phyloP scores from a whole-genome alignment of 208 protist genomes.

The Naegleria fowleri region DNA sequence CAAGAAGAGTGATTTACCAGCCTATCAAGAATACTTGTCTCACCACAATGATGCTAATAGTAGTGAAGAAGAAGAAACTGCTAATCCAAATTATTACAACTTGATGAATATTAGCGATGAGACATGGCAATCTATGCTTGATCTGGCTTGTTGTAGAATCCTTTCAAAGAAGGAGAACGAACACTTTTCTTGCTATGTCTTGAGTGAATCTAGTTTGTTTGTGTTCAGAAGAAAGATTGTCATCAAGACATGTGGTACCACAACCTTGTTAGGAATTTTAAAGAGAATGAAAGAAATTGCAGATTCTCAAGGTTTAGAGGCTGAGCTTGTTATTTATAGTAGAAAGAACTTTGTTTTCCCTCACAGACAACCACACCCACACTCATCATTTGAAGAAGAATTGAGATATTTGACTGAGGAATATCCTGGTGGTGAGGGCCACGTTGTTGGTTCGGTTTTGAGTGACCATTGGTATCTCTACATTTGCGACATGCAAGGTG shows the following conservation, averaged over 20 bases:
- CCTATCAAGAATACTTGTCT: not conserved
- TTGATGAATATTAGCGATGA: conserved; percentile 63
- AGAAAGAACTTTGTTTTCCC: conserved; percentile 85
- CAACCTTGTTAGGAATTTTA: conserved; percentile 77
- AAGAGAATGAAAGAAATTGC: conserved; percentile 67
- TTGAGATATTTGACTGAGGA: conserved; percentile 27
- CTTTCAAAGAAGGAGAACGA: conserved; percentile 67
- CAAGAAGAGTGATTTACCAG: conserved; percentile 10
- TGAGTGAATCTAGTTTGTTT: conserved; percentile 85
- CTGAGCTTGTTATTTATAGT: conserved; percentile 51
- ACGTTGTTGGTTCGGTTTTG: conserved; percentile 77
- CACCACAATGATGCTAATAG: not conserved
- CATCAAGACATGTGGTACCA: conserved; percentile 86
- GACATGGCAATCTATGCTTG: conserved; percentile 60
- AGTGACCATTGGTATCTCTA: conserved; percentile 84
- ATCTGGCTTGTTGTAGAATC: conserved; percentile 70
- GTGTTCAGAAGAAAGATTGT: conserved; percentile 77
- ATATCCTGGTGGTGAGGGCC: conserved; percentile 54
- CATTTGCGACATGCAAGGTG: conserved; percentile 73
- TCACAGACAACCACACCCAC: conserved; percentile 73
- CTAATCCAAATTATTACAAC: conserved; percentile 14
- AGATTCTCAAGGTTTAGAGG: not conserved
- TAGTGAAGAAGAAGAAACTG: not conserved
- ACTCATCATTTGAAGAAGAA: conserved; percentile 70
- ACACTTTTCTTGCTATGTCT: conserved; percentile 76